Base-by-base conservation (phyloP, 257 asterid genomes). In the Jacaranda copaia region DNA sequence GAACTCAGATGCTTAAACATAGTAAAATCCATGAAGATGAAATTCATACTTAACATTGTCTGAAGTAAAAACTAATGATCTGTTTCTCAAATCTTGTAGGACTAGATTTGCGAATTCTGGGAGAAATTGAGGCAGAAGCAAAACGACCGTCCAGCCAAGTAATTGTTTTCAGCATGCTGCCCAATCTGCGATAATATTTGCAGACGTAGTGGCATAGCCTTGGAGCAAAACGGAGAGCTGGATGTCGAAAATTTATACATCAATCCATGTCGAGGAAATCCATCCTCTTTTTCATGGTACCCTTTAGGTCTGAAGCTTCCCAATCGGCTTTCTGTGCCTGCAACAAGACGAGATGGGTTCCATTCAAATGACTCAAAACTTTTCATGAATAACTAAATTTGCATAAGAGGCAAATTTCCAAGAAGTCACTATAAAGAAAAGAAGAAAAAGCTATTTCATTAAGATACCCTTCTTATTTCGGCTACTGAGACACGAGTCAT, bases 231-330 rank as follows among this genome's bases (percentile, higher is more conserved):
- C 4, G 16, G 45, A 25, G 68, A 80, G 70, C 43, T 43, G 68
- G 62, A 69, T 66, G 38, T 66, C 68, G 36, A 16, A 16, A 25
- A 52, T 51, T 66, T 35, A 63, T 13, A 80, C 68, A 52, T 88
- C 84, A 94, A 75, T 94, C 97, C 96, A 92, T 81, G 65, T 94
- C 98, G 55, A 95, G 99, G 72, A 95, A 95, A 84, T 93, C 99
- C 96, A 93, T 91, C 87, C 96, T 88, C 91, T 84, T 89, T 78
- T 94, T 88, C 97, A 93, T 93, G 10, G 92, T 79, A 53, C 99
- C 98, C 85, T 85, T 93, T 45, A 95, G 96, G 45, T 89, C 96
- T 36, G 96, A 87, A 55, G 92, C 92, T 72, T 93, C 98, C 78
- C 86, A 84, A 57, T 95, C 98, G 14, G 87, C 98, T 66, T 91